Evolutionary conservation across 1,139 yeast species (phyloP).

Genomic region (Taiozyma sp.): DNA sequence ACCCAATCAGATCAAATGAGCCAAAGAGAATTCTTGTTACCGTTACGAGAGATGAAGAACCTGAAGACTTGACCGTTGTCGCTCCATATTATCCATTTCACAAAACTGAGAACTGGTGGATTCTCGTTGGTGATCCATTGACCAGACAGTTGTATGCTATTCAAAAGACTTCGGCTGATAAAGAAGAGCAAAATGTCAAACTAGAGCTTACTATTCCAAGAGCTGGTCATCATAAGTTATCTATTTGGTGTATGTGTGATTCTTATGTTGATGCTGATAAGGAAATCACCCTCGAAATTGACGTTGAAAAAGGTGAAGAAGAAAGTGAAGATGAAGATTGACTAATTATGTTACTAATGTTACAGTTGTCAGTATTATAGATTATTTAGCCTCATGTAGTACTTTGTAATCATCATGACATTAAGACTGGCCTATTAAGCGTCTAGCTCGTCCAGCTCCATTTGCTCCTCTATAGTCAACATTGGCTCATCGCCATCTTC

Average conservation of each 20-base stretch:
- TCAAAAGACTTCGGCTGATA: constrained; percentile 54
- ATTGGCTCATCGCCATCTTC: constrained; percentile 22
- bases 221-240: constrained; percentile 55
- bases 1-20: constrained; percentile 39
- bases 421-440: background rate
- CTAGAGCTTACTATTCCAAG: constrained; percentile 57
- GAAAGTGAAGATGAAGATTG: constrained; percentile 26
- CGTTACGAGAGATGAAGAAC: constrained; percentile 69
- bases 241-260: constrained; percentile 87
- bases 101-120: constrained; percentile 83
- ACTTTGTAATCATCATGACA: background rate
- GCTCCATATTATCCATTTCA: constrained; percentile 51
- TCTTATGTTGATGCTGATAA: constrained; percentile 89
- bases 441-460: constrained; percentile 16
- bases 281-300: constrained; percentile 54
- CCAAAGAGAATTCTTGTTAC: constrained; percentile 45
- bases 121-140: constrained; percentile 67
- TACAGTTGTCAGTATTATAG: background rate
- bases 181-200: constrained; percentile 48
- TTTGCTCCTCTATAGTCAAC: constrained; percentile 23
- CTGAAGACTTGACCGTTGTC: constrained; percentile 59
- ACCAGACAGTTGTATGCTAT: constrained; percentile 68
- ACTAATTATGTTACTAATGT: constrained; percentile 10
- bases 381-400: background rate
- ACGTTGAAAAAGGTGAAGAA: constrained; percentile 34